Evolutionary conservation across 2,329 filamentous ascomycete genomes (phyloP).

Genomic region (Karstenula rhodostoma): DNA sequence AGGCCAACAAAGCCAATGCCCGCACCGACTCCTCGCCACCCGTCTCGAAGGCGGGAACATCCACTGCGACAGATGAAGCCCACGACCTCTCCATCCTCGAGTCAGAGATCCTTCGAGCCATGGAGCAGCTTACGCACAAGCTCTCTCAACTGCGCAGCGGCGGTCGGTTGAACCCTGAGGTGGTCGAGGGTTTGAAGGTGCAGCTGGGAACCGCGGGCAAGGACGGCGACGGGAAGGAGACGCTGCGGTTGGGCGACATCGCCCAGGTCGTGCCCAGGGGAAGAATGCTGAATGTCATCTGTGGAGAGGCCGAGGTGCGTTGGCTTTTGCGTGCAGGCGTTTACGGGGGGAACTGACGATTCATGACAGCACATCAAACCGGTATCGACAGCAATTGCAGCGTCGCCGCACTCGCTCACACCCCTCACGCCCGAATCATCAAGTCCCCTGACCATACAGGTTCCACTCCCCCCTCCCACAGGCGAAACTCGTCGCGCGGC

Average conservation of each 20-base stretch:
- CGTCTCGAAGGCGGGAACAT: constrained; percentile 27
- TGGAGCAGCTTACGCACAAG: constrained; percentile 67
- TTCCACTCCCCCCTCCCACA: constrained; percentile 66
- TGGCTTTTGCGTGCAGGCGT: background rate
- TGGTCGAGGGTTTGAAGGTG: constrained; percentile 69
- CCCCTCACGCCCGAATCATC: constrained; percentile 60
- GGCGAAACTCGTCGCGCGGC: constrained; percentile 60
- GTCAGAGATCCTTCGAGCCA: constrained; percentile 61
- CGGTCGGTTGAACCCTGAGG: constrained; percentile 68
- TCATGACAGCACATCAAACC: constrained; percentile 61
- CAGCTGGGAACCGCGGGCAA: constrained; percentile 57
- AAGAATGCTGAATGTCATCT: constrained; percentile 67
- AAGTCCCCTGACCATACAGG: constrained; percentile 60
- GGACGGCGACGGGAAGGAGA: constrained; percentile 53
- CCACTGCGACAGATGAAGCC: constrained; percentile 60
- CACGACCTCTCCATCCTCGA: constrained; percentile 68
- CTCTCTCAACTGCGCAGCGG: constrained; percentile 69
- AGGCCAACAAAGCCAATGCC: constrained; percentile 54
- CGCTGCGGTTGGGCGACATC: constrained; percentile 65
- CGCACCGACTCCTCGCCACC: constrained; percentile 46
- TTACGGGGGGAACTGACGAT: background rate
- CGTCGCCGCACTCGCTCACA: constrained; percentile 58
- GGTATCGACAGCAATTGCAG: constrained; percentile 61
- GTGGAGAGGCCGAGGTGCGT: constrained; percentile 69
- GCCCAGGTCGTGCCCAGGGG: constrained; percentile 74